Conservation (phyloP, 2,329 filamentous ascomycete genomes). For the Mycosphaerella sp. region DNA sequence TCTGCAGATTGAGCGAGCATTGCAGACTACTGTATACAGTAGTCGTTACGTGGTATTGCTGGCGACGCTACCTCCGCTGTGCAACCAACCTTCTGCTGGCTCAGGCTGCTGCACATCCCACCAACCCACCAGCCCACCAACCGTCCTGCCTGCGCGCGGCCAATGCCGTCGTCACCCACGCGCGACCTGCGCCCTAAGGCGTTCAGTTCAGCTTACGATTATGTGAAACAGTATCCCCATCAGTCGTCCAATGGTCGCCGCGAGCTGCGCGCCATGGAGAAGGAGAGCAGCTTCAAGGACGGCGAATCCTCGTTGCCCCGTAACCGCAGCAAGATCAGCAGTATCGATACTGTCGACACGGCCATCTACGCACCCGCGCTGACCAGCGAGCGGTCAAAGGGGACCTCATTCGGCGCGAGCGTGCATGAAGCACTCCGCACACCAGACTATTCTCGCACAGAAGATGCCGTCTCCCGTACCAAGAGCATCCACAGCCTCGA, state of each 20-base stretch:
- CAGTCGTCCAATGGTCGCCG: slow-evolving; percentile 22
- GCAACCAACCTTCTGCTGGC: neutral
- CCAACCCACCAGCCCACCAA: too few species aligned
- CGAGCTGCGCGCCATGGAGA: slow-evolving; percentile 24
- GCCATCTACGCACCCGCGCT: slow-evolving; percentile 18
- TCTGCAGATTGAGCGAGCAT: neutral
- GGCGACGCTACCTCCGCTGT: too few species aligned
- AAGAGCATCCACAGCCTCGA: slow-evolving; percentile 13
- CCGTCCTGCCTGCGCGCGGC: neutral
- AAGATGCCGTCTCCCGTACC: slow-evolving; percentile 7
- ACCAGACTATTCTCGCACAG: slow-evolving; percentile 14
- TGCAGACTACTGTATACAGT: neutral
- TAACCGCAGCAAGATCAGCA: slow-evolving; percentile 21
- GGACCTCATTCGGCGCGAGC: slow-evolving; percentile 25
- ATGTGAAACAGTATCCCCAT: slow-evolving; percentile 23
- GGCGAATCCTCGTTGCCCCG: slow-evolving; percentile 3
- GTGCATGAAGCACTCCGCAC: slow-evolving; percentile 22
- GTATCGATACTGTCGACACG: slow-evolving; percentile 20
- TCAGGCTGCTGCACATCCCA: too few species aligned
- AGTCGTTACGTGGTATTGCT: too few species aligned
- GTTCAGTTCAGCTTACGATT: slow-evolving; percentile 24
- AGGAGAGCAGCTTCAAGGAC: slow-evolving; percentile 12
- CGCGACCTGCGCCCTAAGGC: slow-evolving; percentile 20
- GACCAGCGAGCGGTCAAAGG: slow-evolving; percentile 1
- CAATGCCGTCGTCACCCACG: slow-evolving; percentile 3